Evolutionary conservation across 177 flowering plant species (phyloP).

Genomic region (Vitis hybrid): DNA sequence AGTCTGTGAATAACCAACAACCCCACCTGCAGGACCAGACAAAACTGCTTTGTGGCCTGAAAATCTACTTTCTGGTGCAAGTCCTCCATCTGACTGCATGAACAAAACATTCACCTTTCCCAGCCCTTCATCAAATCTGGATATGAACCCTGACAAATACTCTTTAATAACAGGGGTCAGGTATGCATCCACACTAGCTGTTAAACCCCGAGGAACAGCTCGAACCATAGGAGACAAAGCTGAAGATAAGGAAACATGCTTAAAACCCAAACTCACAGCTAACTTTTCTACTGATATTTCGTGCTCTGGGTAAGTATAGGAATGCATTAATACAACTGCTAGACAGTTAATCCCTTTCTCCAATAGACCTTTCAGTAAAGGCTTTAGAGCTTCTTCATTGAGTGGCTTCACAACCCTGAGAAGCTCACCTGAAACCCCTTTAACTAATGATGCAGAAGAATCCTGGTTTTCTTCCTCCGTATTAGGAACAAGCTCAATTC

Average conservation of each 20-base stretch:
- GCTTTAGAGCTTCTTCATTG: conserved; percentile 59
- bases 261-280: conserved; percentile 81
- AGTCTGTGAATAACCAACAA: conserved; percentile 96
- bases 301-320: conserved; percentile 89
- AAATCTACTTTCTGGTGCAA: conserved; percentile 93
- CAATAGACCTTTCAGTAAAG: conserved; percentile 55
- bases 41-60: conserved; percentile 99
- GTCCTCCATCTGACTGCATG: conserved; percentile 99
- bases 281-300: conserved; percentile 64
- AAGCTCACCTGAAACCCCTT: conserved; percentile 87
- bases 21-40: conserved; percentile 99
- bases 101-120: conserved; percentile 85
- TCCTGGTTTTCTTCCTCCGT: conserved; percentile 26
- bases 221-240: conserved; percentile 97
- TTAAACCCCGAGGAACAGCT: conserved; percentile 94
- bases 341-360: conserved; percentile 76
- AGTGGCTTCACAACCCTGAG: conserved; percentile 72
- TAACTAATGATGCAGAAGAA: conserved; percentile 29
- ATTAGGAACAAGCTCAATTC: conserved; percentile 70
- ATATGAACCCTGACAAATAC: conserved; percentile 89
- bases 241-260: conserved; percentile 88
- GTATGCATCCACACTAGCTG: conserved; percentile 97
- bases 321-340: conserved; percentile 93
- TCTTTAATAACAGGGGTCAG: conserved; percentile 94
- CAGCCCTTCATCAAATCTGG: conserved; percentile 75